Conservation (phyloP, 768 basidiomycete species). For the Mycena leptocephala region DNA sequence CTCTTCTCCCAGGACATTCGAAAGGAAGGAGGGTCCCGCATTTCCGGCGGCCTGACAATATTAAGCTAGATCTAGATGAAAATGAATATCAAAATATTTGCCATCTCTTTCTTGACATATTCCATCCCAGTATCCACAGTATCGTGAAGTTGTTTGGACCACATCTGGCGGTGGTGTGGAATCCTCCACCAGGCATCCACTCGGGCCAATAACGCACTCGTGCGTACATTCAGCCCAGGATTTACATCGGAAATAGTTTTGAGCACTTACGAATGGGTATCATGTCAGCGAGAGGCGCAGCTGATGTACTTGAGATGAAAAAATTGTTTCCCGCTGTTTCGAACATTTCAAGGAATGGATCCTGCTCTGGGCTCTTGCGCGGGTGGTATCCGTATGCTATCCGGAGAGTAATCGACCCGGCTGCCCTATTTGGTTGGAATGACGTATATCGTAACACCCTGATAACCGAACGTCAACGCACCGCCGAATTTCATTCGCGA, state of each 20-base stretch:
- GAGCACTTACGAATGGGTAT: conserved; percentile 9
- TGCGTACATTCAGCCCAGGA: neutral
- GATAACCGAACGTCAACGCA: neutral
- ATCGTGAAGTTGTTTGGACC: neutral
- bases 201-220: conserved; percentile 26
- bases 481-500: neutral
- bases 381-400: neutral
- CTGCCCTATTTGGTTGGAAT: neutral
- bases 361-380: neutral
- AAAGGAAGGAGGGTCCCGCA: conserved; percentile 16
- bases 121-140: neutral
- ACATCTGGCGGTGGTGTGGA: conserved; percentile 3
- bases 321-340: conserved; percentile 19
- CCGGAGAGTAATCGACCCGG: neutral
- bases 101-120: neutral
- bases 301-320: neutral
- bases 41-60: conserved; percentile 4
- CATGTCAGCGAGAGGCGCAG: conserved; percentile 5
- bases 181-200: conserved; percentile 21
- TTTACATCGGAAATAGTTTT: neutral
- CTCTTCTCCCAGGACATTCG: conserved; percentile 4
- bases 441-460: neutral
- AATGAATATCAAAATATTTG: neutral
- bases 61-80: neutral
- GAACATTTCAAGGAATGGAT: neutral